phyloP scores from a whole-genome alignment of 495 filamentous ascomycete species.

The Hyaloscypha hepaticicola region DNA sequence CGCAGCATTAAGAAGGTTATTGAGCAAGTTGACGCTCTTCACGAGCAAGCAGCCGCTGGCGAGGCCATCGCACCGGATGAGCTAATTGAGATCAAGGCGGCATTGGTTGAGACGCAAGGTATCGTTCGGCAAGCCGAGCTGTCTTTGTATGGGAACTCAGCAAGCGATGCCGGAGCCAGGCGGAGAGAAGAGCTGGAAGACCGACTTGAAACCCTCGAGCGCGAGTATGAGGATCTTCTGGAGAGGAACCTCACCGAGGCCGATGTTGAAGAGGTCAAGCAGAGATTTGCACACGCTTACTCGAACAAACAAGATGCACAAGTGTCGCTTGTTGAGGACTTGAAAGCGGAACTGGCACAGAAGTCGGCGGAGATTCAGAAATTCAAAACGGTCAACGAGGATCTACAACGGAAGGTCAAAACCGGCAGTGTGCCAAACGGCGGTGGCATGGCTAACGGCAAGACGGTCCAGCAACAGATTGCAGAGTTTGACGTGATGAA shows the following conservation, averaged over 20 bases:
- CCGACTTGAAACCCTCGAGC: slow-evolving; percentile 67
- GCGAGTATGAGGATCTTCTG: slow-evolving; percentile 78
- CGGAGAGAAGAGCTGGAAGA: slow-evolving; percentile 71
- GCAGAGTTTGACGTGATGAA: slow-evolving; percentile 99
- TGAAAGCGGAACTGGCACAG: slow-evolving; percentile 67
- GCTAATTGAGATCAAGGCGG: slow-evolving; percentile 69
- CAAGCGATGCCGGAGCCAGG: slow-evolving; percentile 63
- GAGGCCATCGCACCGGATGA: slow-evolving; percentile 81
- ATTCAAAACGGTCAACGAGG: slow-evolving; percentile 72
- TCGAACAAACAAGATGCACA: slow-evolving; percentile 69
- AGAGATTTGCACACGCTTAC: slow-evolving; percentile 72
- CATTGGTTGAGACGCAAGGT: slow-evolving; percentile 83
- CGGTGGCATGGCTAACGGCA: slow-evolving; percentile 62
- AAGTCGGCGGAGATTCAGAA: slow-evolving; percentile 76
- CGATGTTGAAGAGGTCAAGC: slow-evolving; percentile 83
- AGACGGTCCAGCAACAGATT: slow-evolving; percentile 96
- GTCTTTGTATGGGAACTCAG: slow-evolving; percentile 55
- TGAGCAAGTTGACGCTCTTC: slow-evolving; percentile 73
- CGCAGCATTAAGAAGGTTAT: slow-evolving; percentile 77
- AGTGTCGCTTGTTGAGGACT: slow-evolving; percentile 64
- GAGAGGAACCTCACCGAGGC: slow-evolving; percentile 73
- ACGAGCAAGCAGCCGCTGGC: slow-evolving; percentile 70
- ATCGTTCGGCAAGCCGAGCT: slow-evolving; percentile 92
- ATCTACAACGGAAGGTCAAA: slow-evolving; percentile 69
- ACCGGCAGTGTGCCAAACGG: slow-evolving; percentile 55